Conservation (phyloP, 352 stramenopile species). For the Pythium monospermum region DNA sequence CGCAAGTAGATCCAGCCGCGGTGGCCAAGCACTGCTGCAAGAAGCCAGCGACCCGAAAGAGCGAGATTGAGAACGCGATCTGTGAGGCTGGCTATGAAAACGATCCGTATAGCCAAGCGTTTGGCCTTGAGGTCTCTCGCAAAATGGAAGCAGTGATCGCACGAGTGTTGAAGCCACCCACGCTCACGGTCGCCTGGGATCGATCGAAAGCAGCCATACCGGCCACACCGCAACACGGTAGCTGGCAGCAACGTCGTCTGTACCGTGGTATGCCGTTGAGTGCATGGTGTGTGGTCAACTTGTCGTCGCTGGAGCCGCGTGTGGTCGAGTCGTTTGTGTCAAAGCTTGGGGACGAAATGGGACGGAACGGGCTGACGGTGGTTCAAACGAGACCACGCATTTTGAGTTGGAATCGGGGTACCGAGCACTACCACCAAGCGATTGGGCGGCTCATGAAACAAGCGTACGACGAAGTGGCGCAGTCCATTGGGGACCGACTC, state of each 20-base stretch:
- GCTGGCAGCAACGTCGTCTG: slow-evolving; percentile 4
- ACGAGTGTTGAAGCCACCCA: slow-evolving; percentile 2
- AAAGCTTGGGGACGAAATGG: neutral
- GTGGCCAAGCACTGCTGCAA: slow-evolving; percentile 6
- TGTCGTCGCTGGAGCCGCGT: neutral
- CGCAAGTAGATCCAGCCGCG: neutral
- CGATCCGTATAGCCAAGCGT: slow-evolving; percentile 6
- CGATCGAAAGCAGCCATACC: too few species aligned
- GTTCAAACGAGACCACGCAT: neutral
- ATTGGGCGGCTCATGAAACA: slow-evolving; percentile 4
- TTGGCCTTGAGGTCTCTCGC: slow-evolving; percentile 4
- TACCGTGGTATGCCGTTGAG: slow-evolving; percentile 1
- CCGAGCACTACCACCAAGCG: too few species aligned
- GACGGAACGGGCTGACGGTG: slow-evolving; percentile 1
- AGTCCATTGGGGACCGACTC: slow-evolving; percentile 4
- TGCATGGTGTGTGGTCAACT: slow-evolving; percentile 11
- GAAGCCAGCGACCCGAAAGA: slow-evolving; percentile 1
- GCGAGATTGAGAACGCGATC: neutral
- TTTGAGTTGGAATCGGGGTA: neutral
- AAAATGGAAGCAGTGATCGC: slow-evolving; percentile 5
- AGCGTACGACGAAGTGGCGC: slow-evolving; percentile 2
- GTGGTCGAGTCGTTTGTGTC: neutral
- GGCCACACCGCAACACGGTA: neutral
- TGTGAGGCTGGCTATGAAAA: slow-evolving; percentile 6
- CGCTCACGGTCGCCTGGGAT: neutral